Conservation (phyloP, 2,329 filamentous ascomycete genomes). For the Hypomyces perniciosus region DNA sequence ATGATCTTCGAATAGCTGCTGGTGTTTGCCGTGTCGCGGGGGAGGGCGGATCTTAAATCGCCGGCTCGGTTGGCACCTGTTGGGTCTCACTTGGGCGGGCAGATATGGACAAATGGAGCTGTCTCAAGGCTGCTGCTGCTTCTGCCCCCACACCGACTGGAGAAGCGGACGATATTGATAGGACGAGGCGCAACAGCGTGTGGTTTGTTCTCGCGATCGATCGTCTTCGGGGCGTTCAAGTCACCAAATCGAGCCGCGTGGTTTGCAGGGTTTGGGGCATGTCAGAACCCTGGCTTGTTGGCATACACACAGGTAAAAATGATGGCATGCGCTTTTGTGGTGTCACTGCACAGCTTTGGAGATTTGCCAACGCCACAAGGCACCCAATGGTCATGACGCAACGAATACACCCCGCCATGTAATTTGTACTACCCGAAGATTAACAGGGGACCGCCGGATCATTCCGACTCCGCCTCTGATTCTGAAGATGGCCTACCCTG, state of each 20-base stretch:
- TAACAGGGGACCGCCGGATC: conserved; percentile 5
- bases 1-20: too few relatives aligned
- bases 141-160: too few relatives aligned
- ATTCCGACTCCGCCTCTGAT: conserved; percentile 3
- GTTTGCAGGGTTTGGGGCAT: not conserved
- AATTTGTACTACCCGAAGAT: conserved; percentile 5
- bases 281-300: too few relatives aligned
- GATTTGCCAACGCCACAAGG: conserved; percentile 14
- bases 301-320: too few relatives aligned
- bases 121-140: too few relatives aligned
- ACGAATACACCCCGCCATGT: conserved; percentile 12
- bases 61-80: too few relatives aligned
- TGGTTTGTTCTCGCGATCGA: not conserved
- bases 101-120: too few relatives aligned
- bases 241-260: not conserved
- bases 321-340: not conserved
- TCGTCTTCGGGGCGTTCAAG: not conserved
- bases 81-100: too few relatives aligned
- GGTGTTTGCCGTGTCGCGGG: too few relatives aligned
- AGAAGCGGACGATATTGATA: too few relatives aligned
- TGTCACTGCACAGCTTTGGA: not conserved
- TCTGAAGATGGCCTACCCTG: not conserved
- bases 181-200: too few relatives aligned
- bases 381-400: conserved; percentile 30
- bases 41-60: too few relatives aligned